A percentile compares a stretch with the other conserved stretches of the same genome.
Conservation (phyloP, 1,139 yeast genomes). For the Meyerozyma athensensis region DNA sequence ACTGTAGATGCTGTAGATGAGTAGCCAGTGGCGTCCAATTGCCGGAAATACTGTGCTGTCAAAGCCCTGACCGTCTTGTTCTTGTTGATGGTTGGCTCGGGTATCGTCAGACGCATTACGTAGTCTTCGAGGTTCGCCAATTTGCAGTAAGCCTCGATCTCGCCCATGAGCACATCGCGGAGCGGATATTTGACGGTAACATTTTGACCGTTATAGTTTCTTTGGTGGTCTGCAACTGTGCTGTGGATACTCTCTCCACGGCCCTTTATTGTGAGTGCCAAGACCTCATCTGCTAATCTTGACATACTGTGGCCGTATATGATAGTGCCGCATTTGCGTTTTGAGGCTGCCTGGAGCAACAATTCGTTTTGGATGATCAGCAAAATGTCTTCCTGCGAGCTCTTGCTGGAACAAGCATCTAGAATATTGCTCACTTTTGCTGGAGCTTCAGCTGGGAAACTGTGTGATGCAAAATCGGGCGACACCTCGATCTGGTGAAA, state of each 20-base stretch:
- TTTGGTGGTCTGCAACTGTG: conserved; percentile 43
- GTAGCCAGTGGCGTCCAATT: conserved; percentile 69
- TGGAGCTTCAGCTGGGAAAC: neutral
- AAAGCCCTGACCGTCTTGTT: conserved; percentile 79
- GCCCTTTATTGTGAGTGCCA: conserved; percentile 84
- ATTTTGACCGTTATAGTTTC: conserved; percentile 21
- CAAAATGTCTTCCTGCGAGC: conserved; percentile 60
- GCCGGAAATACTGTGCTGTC: conserved; percentile 66
- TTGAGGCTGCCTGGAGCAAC: conserved; percentile 43
- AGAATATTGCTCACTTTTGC: conserved; percentile 1
- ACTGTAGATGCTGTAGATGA: conserved; percentile 94
- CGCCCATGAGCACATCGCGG: conserved; percentile 67
- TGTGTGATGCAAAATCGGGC: conserved; percentile 12
- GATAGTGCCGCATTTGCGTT: conserved; percentile 48
- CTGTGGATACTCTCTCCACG: conserved; percentile 68
- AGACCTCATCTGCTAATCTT: conserved; percentile 69
- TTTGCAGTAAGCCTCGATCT: conserved; percentile 50
- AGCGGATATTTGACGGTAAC: conserved; percentile 61
- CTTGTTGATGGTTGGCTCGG: conserved; percentile 43
- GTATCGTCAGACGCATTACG: conserved; percentile 19
- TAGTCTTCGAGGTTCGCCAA: conserved; percentile 27
- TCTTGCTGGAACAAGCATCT: conserved; percentile 32
- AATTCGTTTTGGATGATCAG: conserved; percentile 46
- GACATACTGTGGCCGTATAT: conserved; percentile 82
- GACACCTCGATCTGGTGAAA: conserved; percentile 23